Base-by-base conservation (phyloP, 208 protist species). In the Crithidia bombi region DNA sequence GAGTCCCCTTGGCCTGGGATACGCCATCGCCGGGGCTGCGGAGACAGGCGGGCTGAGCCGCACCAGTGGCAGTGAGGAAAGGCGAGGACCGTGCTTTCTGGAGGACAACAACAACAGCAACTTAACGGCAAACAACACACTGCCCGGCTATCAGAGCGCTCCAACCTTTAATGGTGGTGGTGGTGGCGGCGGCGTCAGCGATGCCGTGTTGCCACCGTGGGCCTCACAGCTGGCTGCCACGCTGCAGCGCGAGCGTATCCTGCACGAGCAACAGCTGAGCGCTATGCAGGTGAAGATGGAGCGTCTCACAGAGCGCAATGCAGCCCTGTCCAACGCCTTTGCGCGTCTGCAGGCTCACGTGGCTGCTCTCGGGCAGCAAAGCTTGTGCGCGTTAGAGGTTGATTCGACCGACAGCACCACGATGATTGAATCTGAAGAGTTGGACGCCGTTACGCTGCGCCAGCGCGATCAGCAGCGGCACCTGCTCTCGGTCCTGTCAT, bases 231-330 rank as follows among this genome's bases (percentile, higher is more conserved):
- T 93, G 23, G 83, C 88, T 3, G 67, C 77, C 14, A 81, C 75
- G 33, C 56, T 74, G 23, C 78, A 85, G 58, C 73, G 64, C 33
- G 87, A 93, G 65, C 78, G 85, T 4, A 52, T 80, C 19, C 62
- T 78, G 43, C 80, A 86, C 58, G 59, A 87, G 59, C 83, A 80
- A 36, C 90, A 95, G 73, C 21, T 92, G 32, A 74, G 85, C 50
- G 86, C 76, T 55, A 58, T 95, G 54, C 83, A 95, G 73, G 67
- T 80, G 12, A 83, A 93, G 73, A 83, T 89, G 69, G 81, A 86
- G 83, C 78, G 82, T 62, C 38, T 82, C 62, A 62, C 68, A 72
- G 50, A 91, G 69, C 78, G 73, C 50, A 71, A 69, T 61, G 68
- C 68, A n/a, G 76, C 83, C n/a, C 70, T 83, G 10, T 69, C 82